phyloP scores from a whole-genome alignment of 1,139 yeast genomes.

The Candida sp. region DNA sequence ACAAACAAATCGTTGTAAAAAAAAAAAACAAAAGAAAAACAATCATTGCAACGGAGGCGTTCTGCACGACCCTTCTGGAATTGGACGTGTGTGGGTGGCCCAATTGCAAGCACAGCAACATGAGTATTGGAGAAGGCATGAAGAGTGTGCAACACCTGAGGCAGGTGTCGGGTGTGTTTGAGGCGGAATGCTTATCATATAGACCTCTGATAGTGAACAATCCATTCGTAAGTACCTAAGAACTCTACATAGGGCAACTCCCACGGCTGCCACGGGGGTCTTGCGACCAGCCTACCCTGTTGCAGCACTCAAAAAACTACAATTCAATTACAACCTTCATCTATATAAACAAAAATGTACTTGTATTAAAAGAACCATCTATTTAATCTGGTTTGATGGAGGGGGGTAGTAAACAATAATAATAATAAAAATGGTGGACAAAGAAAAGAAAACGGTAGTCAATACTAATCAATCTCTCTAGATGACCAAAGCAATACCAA shows the following conservation, averaged over 20 bases:
- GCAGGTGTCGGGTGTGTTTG: no score
- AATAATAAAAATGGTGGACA: no score
- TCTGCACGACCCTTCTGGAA: constrained; percentile 9
- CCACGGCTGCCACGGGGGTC: no score
- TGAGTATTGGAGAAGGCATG: no score
- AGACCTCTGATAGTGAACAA: no score
- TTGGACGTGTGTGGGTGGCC: background rate
- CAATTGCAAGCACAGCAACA: background rate
- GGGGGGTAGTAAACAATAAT: background rate
- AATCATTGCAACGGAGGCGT: constrained; percentile 9
- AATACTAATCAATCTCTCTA: constrained; percentile 3
- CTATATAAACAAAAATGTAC: background rate
- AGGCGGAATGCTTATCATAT: no score
- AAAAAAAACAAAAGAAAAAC: constrained; percentile 2
- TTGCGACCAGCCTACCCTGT: no score
- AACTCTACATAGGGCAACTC: no score
- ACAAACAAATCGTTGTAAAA: background rate
- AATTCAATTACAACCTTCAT: no score
- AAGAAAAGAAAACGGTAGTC: background rate
- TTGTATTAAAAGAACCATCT: background rate
- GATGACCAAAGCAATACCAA: constrained; percentile 33
- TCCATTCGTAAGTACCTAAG: no score
- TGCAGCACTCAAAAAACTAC: no score
- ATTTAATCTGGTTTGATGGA: background rate
- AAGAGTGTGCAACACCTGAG: no score